These are phyloP conservation scores for Pythium pyrilobum DNA, from an alignment of 352 stramenopile species.

Conservation along the genomic window DNA sequence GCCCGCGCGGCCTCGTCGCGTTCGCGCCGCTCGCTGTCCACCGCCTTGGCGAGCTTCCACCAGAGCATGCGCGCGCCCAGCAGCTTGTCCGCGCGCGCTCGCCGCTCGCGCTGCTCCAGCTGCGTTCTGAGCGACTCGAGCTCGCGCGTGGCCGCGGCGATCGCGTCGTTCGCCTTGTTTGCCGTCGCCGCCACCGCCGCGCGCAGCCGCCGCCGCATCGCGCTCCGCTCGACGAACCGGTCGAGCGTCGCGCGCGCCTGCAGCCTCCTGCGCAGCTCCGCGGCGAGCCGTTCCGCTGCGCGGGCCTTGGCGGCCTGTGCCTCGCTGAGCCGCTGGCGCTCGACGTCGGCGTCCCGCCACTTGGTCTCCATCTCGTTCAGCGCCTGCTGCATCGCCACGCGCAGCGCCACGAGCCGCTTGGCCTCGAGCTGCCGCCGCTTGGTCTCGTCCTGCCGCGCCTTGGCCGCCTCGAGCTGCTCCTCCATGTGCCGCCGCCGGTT, in stretches of 20 bases:
- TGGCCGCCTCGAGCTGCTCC: conserved; percentile 36
- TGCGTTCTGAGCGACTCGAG: not conserved
- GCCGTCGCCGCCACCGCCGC: not conserved
- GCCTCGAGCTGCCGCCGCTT: conserved; percentile 31
- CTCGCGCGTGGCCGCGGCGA: not conserved
- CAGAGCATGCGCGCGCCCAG: conserved; percentile 6
- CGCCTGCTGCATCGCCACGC: conserved; percentile 25
- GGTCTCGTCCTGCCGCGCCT: conserved; percentile 39
- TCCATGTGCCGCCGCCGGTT: conserved; percentile 39
- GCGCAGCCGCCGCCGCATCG: conserved; percentile 8
- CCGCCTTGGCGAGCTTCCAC: conserved; percentile 11
- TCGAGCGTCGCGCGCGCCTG: conserved; percentile 3
- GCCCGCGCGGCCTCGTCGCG: not conserved
- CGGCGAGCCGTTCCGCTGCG: not conserved
- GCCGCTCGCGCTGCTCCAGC: conserved; percentile 5
- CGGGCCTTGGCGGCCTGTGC: not conserved
- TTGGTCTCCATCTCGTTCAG: conserved; percentile 35
- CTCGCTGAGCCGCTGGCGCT: not conserved
- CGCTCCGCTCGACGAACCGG: conserved; percentile 9
- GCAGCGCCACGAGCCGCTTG: conserved; percentile 27
- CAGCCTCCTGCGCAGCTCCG: not conserved
- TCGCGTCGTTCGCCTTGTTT: conserved; percentile 1
- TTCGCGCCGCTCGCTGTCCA: not conserved
- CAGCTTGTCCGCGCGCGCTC: not conserved
- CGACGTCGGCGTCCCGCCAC: conserved; percentile 23